A percentile compares a stretch with the other conserved stretches of the same genome.
Evolutionary conservation across 345 rosid species (phyloP).

Genomic region (Hibiscus trionum): DNA sequence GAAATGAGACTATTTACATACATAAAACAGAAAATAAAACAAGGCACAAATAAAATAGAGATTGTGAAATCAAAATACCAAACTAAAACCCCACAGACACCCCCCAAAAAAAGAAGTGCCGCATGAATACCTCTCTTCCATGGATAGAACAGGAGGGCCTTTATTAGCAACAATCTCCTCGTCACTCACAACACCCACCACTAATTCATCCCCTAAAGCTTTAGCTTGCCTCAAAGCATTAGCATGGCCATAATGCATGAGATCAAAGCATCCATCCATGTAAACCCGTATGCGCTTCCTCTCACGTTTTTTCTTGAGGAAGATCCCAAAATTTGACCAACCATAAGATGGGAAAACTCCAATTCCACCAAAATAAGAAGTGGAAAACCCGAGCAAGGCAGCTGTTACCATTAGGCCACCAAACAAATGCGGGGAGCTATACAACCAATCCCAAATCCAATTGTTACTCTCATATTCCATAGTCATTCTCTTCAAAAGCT

Average conservation of each 20-base stretch:
- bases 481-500: not conserved
- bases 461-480: slow-evolving; percentile 49
- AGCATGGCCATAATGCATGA: slow-evolving; percentile 96
- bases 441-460: slow-evolving; percentile 59
- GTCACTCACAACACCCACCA: slow-evolving; percentile 88
- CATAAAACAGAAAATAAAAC: not conserved
- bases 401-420: slow-evolving; percentile 65
- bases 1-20: not conserved
- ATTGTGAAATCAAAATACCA: not conserved
- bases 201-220: slow-evolving; percentile 85
- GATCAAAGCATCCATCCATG: slow-evolving; percentile 99
- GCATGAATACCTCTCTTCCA: slow-evolving; percentile 68
- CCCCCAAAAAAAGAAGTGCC: not conserved
- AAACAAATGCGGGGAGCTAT: slow-evolving; percentile 46
- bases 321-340: slow-evolving; percentile 35
- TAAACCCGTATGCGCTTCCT: slow-evolving; percentile 63
- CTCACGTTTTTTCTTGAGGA: slow-evolving; percentile 31
- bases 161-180: slow-evolving; percentile 91
- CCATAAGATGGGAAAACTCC: slow-evolving; percentile 34
- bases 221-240: slow-evolving; percentile 86
- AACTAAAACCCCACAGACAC: not conserved
- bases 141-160: slow-evolving; percentile 84
- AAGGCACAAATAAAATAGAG: not conserved
- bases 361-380: slow-evolving; percentile 52
- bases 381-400: slow-evolving; percentile 54